Base-by-base conservation (phyloP, 2,329 filamentous ascomycete species). In the Gremmenia infestans region DNA sequence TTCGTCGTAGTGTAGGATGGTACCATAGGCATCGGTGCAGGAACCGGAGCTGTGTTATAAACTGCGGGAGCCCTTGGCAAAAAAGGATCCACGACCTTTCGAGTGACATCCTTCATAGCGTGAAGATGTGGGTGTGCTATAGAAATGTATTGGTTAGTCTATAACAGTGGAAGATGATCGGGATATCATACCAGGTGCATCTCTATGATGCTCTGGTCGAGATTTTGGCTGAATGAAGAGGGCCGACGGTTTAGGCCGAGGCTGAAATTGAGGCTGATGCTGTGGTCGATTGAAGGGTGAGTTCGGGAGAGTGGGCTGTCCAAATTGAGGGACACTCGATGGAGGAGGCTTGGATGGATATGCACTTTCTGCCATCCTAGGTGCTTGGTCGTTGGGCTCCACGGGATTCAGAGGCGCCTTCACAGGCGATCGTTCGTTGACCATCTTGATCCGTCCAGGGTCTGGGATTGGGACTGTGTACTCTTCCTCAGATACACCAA, bases 401-500 rank as follows among this genome's bases (percentile, higher is more conserved):
- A 60, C 58, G 37, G 66, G 56, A 11, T 57, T 56, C 9, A 66
- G 53, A 36, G 63, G 60, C 4, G 56, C 65, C 60, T 69, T 70
- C 23, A 65, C 66, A 56, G 68, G 67, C 45, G 63, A 66, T 62
- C 64, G 56, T 60, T 71, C 68, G 48, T 68, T 70, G 47, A 70
- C 68, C 68, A 71, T 71, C 37, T 57, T 65, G 56, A 45, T 55
- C 14, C 47, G 17, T 14, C n/a, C 19, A 19, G 42, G 22, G 17
- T 11, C 19, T 14, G 42, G 23, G 23, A 28, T 5, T 14, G 42
- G 23, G 23, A 28, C 32, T 19, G 39, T 28, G 7, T 22, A 19
- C 3, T 23, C n/a, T 25, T 59, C 53, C 46, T 60, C 48, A 15
- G 56, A 56, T 54, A 54, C 53, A 9, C 60, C 60, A 45, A 60